Base-by-base conservation (phyloP, 2,329 filamentous ascomycete species). In the Zasmidium cellare region DNA sequence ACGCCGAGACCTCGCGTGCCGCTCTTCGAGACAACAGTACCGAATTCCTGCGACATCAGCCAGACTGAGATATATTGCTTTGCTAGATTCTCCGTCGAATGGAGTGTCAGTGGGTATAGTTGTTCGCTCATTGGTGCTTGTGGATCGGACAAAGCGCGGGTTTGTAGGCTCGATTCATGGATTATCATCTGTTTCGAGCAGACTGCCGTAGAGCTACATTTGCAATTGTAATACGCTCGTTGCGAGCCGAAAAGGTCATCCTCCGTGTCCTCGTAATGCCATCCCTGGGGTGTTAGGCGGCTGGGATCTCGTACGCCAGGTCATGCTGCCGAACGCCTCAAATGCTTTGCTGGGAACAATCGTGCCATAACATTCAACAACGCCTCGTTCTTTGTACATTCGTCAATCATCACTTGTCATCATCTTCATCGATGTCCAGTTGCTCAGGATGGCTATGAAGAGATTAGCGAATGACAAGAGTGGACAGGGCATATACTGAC, bases 401-500 rank as follows among this genome's bases (percentile, higher is more conserved):
- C 35, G 28, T 61, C 18, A n/a, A 51, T 55, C 44, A 35, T 46
- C 53, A 58, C 46, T 74, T 73, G 22, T 77, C 75, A 18, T 77
- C 76, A 48, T 76, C 75, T 20, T 75, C 72, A n/a, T 73, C 73
- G 19, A 75, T 70, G 31, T 74, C 74, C 16, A 76, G 63, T 50
- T 76, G 72, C 57, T 78, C 76, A 7, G 74, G 72, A 59, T 79
- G 77, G 31, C 74, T 77, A 56, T 49, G 22, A 50, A 28, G 14
- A 53, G 14, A 59, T 66, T 49, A 67, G 59, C 24, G 55, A 12
- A n/a, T 18, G 24, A 20, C n/a, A 50, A 41, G 38, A 46, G 44
- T 57, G 41, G 23, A 41, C 47, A n/a, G n/a, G n/a, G n/a, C 6
- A 28, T 28, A 53, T 22, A 76, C 81, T 65, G 75, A 88, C 86